Conservation (phyloP, 2,329 filamentous ascomycete genomes). For the Exophiala sp. region DNA sequence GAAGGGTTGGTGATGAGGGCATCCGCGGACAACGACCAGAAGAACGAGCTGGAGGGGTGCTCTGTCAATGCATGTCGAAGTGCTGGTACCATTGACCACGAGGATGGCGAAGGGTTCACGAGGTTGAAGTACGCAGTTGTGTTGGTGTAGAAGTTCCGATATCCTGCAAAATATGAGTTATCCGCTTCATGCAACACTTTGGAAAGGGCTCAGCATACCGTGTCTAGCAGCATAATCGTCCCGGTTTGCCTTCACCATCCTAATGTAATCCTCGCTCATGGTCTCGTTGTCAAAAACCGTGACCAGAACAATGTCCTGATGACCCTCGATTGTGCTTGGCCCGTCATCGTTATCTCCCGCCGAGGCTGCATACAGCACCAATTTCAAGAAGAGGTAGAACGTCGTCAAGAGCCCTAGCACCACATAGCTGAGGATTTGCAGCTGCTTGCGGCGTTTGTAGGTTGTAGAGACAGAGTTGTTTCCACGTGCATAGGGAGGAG, state of each 20-base stretch:
- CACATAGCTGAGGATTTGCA: conserved; percentile 54
- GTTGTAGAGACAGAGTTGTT: conserved; percentile 32
- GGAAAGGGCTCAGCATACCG: conserved; percentile 54
- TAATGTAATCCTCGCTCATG: conserved; percentile 61
- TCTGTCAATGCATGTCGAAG: conserved; percentile 81
- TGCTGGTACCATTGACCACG: conserved; percentile 67
- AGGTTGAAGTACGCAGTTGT: conserved; percentile 44
- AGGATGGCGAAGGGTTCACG: conserved; percentile 39
- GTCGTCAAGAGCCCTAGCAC: conserved; percentile 53
- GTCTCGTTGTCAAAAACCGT: conserved; percentile 69
- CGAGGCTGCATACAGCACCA: conserved; percentile 34
- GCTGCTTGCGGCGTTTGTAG: conserved; percentile 52
- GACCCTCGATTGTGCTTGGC: conserved; percentile 37
- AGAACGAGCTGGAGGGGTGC: conserved; percentile 67
- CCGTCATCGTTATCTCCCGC: conserved; percentile 30
- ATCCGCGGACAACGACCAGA: conserved; percentile 83
- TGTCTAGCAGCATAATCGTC: conserved; percentile 78
- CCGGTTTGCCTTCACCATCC: conserved; percentile 73
- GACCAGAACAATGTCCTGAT: conserved; percentile 65
- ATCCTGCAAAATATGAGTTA: conserved; percentile 53
- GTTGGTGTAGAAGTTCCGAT: conserved; percentile 74
- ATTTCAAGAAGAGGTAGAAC: conserved; percentile 56
- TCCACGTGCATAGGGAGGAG: conserved; percentile 60
- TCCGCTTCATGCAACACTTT: no score
- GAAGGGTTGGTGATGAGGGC: conserved; percentile 82